These are phyloP conservation scores for Moniliophthora roreri DNA, from an alignment of 1,284 basidiomycete genomes.

Conservation along the genomic window DNA sequence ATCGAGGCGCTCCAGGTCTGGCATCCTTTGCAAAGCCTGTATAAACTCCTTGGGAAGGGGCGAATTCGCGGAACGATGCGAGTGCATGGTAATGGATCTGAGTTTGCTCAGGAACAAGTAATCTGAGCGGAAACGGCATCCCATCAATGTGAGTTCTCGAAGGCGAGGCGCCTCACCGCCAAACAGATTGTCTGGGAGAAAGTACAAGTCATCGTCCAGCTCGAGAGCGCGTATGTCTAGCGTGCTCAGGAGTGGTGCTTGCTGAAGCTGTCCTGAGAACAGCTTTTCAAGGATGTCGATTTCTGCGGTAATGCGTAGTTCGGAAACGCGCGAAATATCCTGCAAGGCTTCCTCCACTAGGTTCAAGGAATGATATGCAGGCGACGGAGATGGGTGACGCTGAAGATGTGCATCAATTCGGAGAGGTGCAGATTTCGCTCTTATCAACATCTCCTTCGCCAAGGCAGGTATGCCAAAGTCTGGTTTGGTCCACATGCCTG, in stretches of 20 bases:
- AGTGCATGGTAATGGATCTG: background rate
- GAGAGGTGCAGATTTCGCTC: constrained; percentile 1
- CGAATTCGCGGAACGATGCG: no score
- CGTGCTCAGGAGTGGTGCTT: background rate
- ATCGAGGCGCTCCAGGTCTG: no score
- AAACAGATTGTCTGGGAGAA: background rate
- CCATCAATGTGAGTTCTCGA: background rate
- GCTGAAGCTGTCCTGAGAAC: no score
- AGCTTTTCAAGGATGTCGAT: no score
- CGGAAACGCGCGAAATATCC: no score
- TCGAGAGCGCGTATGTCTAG: background rate
- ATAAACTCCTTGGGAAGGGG: no score
- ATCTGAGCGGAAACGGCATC: background rate
- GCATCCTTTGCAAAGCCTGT: no score
- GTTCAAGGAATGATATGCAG: background rate
- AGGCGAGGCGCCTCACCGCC: background rate
- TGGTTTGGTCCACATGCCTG: background rate
- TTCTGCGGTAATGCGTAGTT: no score
- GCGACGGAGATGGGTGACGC: no score
- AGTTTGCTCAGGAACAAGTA: background rate
- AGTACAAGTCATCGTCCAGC: background rate
- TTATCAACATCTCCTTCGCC: background rate
- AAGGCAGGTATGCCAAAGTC: background rate
- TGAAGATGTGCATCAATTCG: background rate
- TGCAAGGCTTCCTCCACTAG: no score